A percentile compares a stretch with the other conserved stretches of the same genome.
These are phyloP conservation scores for Millerozyma miso DNA, from an alignment of 805 yeast genomes.

Conservation along the genomic window DNA sequence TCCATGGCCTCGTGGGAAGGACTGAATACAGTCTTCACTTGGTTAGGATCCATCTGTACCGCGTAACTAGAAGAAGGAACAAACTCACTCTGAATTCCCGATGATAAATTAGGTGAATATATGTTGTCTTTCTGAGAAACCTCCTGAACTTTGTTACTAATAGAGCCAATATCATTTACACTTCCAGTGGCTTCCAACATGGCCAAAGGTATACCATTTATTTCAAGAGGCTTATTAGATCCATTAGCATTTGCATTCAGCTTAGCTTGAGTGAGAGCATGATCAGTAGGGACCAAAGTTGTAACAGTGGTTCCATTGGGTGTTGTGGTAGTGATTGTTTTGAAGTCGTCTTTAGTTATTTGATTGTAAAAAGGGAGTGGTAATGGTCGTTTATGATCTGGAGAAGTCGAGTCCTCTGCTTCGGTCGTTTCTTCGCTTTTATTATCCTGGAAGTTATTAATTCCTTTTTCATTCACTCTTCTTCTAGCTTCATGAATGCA, in stretches of 20 bases:
- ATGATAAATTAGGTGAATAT: not conserved
- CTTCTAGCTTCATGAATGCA: slow-evolving; percentile 92
- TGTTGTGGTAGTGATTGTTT: slow-evolving; percentile 77
- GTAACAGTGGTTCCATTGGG: slow-evolving; percentile 92
- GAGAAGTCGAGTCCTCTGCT: slow-evolving; percentile 9
- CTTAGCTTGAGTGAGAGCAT: slow-evolving; percentile 62
- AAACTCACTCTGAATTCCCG: not conserved
- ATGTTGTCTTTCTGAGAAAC: not conserved
- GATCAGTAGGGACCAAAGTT: slow-evolving; percentile 81
- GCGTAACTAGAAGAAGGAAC: slow-evolving; percentile 1
- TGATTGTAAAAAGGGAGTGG: slow-evolving; percentile 91
- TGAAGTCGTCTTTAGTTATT: slow-evolving; percentile 83
- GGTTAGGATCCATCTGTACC: not conserved
- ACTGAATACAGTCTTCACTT: not conserved
- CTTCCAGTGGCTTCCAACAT: slow-evolving; percentile 83
- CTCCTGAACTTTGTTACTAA: slow-evolving; percentile 2
- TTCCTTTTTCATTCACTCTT: slow-evolving; percentile 39
- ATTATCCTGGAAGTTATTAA: slow-evolving; percentile 12
- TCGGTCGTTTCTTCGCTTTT: slow-evolving; percentile 7
- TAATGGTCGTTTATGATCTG: slow-evolving; percentile 35
- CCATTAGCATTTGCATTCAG: slow-evolving; percentile 60
- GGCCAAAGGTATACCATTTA: slow-evolving; percentile 64
- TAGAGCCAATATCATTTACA: slow-evolving; percentile 24
- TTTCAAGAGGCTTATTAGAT: slow-evolving; percentile 49
- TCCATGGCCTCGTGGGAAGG: not conserved